A percentile compares a stretch with the other conserved stretches of the same genome.
Evolutionary conservation across 345 rosid species (phyloP).

Genomic region (Schrenkiella parvula): DNA sequence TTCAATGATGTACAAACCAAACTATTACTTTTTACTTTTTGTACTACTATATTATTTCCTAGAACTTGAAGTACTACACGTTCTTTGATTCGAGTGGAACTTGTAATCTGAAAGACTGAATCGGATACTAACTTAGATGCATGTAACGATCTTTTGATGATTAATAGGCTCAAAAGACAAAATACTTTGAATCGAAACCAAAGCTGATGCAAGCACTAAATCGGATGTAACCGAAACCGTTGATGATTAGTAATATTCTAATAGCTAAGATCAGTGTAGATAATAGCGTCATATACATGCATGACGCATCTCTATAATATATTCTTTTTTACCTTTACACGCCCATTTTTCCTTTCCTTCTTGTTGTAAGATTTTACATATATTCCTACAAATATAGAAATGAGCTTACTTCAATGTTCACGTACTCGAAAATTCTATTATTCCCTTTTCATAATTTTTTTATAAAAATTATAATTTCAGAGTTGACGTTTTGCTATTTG

Average conservation of each 20-base stretch:
- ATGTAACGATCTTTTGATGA: slow-evolving; percentile 8
- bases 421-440: slow-evolving; percentile 7
- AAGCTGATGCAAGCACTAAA: slow-evolving; percentile 18
- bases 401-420: slow-evolving; percentile 9
- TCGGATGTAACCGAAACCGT: slow-evolving; percentile 32
- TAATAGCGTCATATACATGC: slow-evolving; percentile 10
- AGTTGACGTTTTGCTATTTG: slow-evolving; percentile 6
- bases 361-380: slow-evolving; percentile 1
- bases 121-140: not conserved
- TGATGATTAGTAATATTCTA: slow-evolving; percentile 25
- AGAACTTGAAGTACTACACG: not conserved
- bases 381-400: not conserved
- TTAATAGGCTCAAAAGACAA: not conserved
- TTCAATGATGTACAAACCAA: not conserved
- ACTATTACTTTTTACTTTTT: not conserved
- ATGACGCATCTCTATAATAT: not conserved
- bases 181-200: slow-evolving; percentile 17
- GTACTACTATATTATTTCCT: not conserved
- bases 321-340: not conserved
- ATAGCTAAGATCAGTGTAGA: not conserved
- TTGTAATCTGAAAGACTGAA: not conserved
- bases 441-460: not conserved
- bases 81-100: slow-evolving; percentile 5
- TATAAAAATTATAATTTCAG: not conserved
- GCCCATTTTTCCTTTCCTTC: not conserved